A percentile compares a stretch with the other conserved stretches of the same genome.
Conservation (phyloP, 1,284 basidiomycete species). For the Rhizopogon hawkerae region DNA sequence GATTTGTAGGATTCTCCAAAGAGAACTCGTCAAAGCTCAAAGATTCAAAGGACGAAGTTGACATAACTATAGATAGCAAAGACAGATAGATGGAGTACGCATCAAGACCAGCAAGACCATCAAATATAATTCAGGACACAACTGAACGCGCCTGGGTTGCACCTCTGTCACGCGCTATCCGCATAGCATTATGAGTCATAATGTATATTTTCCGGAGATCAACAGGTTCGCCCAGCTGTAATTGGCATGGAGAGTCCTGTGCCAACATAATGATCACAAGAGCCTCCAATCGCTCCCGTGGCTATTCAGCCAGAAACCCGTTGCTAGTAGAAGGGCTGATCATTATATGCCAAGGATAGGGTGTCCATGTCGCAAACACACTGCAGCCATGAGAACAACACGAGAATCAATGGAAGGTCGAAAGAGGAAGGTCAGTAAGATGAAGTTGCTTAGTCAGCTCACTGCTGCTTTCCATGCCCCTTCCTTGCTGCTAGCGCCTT, state of each 20-base stretch:
- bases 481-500: conserved; percentile 10
- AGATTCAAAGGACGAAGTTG: conserved; percentile 3
- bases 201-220: neutral
- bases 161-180: neutral
- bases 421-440: conserved; percentile 24
- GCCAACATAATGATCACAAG: neutral
- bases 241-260: neutral
- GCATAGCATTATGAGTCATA: neutral
- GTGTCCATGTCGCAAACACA: conserved; percentile 22
- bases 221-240: too few relatives aligned
- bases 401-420: conserved; percentile 8
- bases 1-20: conserved; percentile 34
- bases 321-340: too few relatives aligned
- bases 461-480: conserved; percentile 14
- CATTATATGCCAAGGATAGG: neutral
- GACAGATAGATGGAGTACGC: neutral
- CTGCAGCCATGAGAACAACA: conserved; percentile 9
- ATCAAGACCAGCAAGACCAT: neutral
- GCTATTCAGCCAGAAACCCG: neutral
- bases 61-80: conserved; percentile 6
- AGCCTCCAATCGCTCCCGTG: too few relatives aligned
- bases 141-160: neutral
- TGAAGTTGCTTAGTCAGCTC: conserved; percentile 13
- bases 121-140: neutral
- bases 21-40: conserved; percentile 35